These are phyloP conservation scores for Boletus insuetus DNA, from an alignment of 768 basidiomycete genomes.

Conservation along the genomic window DNA sequence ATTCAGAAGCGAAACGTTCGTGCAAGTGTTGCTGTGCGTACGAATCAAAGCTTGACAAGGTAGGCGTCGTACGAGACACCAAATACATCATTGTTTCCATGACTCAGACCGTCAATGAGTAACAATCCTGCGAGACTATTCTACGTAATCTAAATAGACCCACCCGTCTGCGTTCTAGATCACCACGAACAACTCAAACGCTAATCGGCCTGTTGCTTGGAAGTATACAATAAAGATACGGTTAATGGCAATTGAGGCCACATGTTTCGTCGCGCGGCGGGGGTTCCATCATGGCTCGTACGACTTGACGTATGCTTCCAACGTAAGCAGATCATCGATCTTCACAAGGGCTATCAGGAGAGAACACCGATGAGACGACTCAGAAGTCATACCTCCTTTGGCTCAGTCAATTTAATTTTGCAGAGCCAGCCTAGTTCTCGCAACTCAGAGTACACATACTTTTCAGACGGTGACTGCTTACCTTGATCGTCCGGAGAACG, in stretches of 20 bases:
- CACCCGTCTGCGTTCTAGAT: conserved; percentile 1
- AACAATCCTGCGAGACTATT: not conserved
- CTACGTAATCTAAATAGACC: conserved; percentile 13
- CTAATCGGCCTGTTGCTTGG: not conserved
- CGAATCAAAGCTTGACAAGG: no score
- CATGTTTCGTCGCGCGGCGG: not conserved
- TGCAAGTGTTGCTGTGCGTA: no score
- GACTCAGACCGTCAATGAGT: not conserved
- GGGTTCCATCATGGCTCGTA: conserved; percentile 40
- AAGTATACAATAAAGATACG: not conserved
- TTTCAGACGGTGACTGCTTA: conserved; percentile 31
- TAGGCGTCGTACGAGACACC: no score
- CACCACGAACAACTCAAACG: not conserved
- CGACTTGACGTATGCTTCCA: conserved; percentile 69
- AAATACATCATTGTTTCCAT: no score
- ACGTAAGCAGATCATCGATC: conserved; percentile 70
- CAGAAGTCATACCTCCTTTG: conserved; percentile 59
- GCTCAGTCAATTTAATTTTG: conserved; percentile 81
- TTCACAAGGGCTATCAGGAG: conserved; percentile 26
- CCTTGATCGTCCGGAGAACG: conserved; percentile 83
- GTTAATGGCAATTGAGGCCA: conserved; percentile 27
- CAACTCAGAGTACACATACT: not conserved
- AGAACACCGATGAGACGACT: not conserved
- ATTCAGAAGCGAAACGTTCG: no score
- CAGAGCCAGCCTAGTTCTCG: conserved; percentile 82